Conservation (phyloP, 2,329 filamentous ascomycete genomes). For the Madurella fahalii region DNA sequence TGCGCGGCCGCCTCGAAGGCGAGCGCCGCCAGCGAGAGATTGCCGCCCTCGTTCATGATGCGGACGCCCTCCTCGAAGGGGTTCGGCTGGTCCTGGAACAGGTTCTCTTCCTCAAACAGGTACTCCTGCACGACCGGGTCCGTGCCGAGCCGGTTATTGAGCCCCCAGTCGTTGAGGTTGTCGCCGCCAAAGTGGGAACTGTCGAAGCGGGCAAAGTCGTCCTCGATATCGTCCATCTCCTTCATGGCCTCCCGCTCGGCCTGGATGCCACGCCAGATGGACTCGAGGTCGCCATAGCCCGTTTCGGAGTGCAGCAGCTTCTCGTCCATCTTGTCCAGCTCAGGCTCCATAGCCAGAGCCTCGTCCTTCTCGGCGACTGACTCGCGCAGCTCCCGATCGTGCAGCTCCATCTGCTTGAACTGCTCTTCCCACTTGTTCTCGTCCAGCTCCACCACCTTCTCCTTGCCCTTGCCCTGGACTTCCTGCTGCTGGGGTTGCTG, state of each 20-base stretch:
- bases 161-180: slow-evolving; percentile 66
- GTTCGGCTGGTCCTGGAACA: slow-evolving; percentile 70
- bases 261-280: slow-evolving; percentile 79
- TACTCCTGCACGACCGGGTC: slow-evolving; percentile 85
- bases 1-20: slow-evolving; percentile 96
- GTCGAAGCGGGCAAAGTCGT: slow-evolving; percentile 67
- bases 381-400: slow-evolving; percentile 52
- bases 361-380: slow-evolving; percentile 49
- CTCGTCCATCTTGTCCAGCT: slow-evolving; percentile 81
- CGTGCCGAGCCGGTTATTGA: slow-evolving; percentile 51
- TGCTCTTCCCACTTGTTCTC: slow-evolving; percentile 95
- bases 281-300: slow-evolving; percentile 83
- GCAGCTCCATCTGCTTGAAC: slow-evolving; percentile 80
- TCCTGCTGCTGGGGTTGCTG: slow-evolving; percentile 43
- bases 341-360: slow-evolving; percentile 68
- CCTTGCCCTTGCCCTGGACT: slow-evolving; percentile 68
- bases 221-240: slow-evolving; percentile 64
- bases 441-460: slow-evolving; percentile 89
- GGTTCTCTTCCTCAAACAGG: slow-evolving; percentile 90
- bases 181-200: slow-evolving; percentile 35
- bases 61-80: slow-evolving; percentile 90
- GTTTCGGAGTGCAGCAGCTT: slow-evolving; percentile 62
- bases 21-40: slow-evolving; percentile 85
- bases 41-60: slow-evolving; percentile 90
- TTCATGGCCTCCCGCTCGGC: slow-evolving; percentile 67